Base-by-base conservation (phyloP, 768 basidiomycete species). In the Boletus pseudopeckii region DNA sequence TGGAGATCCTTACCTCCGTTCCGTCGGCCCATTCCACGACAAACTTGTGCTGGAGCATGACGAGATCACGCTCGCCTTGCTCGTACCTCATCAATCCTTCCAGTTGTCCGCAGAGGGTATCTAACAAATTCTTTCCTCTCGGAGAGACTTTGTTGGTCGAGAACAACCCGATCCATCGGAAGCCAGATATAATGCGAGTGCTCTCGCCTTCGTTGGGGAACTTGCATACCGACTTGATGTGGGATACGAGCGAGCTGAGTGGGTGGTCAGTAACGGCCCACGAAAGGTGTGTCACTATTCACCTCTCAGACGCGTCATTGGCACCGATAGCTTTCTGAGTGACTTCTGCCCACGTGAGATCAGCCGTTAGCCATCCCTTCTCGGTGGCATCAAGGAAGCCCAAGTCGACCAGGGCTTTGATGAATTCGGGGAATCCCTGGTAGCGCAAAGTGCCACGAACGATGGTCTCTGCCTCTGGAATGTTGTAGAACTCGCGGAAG, bases 1-100 rank as follows among this genome's bases (percentile, higher is more conserved):
- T 20, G 15, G 26, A 11, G 11, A 34, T 43, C 62, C 80, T 48
- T 55, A 85, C 87, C 73, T 80, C 75, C 45, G 73, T 79, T 44
- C 96, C 94, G 64, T 98, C 92, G 33, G 81, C 78, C 82, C 88
- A 90, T 68, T 94, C 86, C 36, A 98, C 86, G 62, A 92, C 74
- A 68, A 99, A 98, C 77, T 95, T 96, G 82, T 99, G 96, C 74
- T 98, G 96, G 50, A 99, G 84, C 86, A 98, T 92, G 55, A 99
- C 91, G 56, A 98, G 82, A 71, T 99, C 96, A 11, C 92, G 86
- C 73, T 98, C 94, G 58, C 91, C 92, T 44, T 78, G 73, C 58
- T 86, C 89, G 74, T 96, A 98, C 71, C 85, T 82, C 91, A 98
- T 97, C 69, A 96, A 80, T 55, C 77, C 82, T 77, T 99, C 95